These are phyloP conservation scores for Suillus paluster DNA, from an alignment of 768 basidiomycete genomes.

Conservation along the genomic window DNA sequence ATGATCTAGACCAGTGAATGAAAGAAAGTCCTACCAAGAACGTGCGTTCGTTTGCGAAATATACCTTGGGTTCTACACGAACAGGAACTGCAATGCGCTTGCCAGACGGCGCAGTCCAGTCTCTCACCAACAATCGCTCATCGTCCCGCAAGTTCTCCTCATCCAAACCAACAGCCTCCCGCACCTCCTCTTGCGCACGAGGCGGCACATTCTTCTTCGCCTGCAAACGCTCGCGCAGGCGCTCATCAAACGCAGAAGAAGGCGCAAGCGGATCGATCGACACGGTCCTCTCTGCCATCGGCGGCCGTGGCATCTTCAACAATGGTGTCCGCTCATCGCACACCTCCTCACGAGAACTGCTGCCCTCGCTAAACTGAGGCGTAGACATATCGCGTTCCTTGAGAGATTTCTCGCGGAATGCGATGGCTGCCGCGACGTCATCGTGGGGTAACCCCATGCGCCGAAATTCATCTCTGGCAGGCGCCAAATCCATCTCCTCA, in stretches of 20 bases:
- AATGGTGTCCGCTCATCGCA: constrained; percentile 44
- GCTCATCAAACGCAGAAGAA: constrained; percentile 83
- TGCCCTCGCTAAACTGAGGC: constrained; percentile 9
- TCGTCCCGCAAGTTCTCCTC: constrained; percentile 43
- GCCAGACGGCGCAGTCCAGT: constrained; percentile 80
- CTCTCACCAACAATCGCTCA: constrained; percentile 63
- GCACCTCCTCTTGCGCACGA: constrained; percentile 26
- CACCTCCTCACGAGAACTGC: constrained; percentile 21
- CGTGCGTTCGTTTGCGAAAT: constrained; percentile 94
- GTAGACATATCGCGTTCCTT: constrained; percentile 43
- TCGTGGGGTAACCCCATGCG: constrained; percentile 75
- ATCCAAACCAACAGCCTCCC: constrained; percentile 39
- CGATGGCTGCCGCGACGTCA: constrained; percentile 83
- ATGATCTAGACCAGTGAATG: constrained; percentile 6
- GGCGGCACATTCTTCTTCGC: constrained; percentile 30
- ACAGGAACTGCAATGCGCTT: constrained; percentile 93
- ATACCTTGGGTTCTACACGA: constrained; percentile 97
- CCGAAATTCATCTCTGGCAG: constrained; percentile 81
- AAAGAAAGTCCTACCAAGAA: constrained; percentile 69
- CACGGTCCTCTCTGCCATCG: constrained; percentile 41
- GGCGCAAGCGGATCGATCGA: constrained; percentile 89
- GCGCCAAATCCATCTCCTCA: constrained; percentile 65
- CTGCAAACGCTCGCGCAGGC: constrained; percentile 68
- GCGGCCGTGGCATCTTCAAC: constrained; percentile 30
- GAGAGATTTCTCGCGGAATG: constrained; percentile 82